Percentiles rank a stretch among this genome's conserved stretches.
phyloP scores from a whole-genome alignment of 2,329 filamentous ascomycete species.

The Myriosclerotinia duriaeana region DNA sequence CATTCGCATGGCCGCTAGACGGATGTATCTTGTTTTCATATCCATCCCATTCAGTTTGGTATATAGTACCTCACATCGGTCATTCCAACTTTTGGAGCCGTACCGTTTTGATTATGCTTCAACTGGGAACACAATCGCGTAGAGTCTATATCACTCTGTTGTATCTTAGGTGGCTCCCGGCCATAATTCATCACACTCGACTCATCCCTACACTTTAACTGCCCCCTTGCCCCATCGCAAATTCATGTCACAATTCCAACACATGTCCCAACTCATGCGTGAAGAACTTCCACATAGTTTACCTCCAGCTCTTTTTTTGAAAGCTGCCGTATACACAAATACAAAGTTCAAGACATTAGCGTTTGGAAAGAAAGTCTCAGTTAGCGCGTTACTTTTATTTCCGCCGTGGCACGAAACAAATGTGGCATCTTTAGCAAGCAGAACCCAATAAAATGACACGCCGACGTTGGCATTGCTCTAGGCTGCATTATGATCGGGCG shows the following conservation, averaged over 20 bases:
- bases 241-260: neutral
- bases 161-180: neutral
- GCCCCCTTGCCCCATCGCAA: neutral
- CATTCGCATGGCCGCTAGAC: neutral
- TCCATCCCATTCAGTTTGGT: neutral
- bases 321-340: neutral
- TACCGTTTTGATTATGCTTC: neutral
- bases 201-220: neutral
- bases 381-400: neutral
- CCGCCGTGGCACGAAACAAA: neutral
- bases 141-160: slow-evolving; percentile 1
- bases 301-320: neutral
- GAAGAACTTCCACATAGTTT: neutral
- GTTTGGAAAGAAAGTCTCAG: neutral
- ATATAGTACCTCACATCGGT: neutral
- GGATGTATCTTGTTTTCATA: neutral
- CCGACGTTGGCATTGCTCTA: neutral
- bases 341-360: neutral
- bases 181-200: neutral
- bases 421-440: neutral
- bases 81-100: neutral
- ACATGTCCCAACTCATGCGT: neutral
- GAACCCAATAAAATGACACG: neutral
- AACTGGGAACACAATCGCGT: neutral
- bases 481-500: neutral